phyloP scores from a whole-genome alignment of 2,329 filamentous ascomycete genomes.

The Fusarium torulosum region DNA sequence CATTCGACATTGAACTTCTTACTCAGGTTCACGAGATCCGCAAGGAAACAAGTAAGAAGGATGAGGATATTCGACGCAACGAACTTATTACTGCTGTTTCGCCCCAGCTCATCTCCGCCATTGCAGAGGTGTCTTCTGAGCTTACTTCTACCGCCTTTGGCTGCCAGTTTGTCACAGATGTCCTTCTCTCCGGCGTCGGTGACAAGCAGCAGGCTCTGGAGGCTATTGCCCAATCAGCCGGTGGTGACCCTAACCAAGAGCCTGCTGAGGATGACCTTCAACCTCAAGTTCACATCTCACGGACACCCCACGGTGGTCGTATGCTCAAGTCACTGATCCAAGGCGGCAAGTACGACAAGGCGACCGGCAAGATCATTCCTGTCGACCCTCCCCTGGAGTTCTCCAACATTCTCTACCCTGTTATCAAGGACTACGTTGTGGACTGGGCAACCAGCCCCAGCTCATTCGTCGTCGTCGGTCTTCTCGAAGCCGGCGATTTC shows the following conservation, averaged over 20 bases:
- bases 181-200: conserved; percentile 79
- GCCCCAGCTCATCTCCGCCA: conserved; percentile 78
- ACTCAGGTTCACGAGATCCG: conserved; percentile 84
- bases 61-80: conserved; percentile 77
- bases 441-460: conserved; percentile 89
- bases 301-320: conserved; percentile 75
- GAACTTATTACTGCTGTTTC: conserved; percentile 83
- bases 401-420: conserved; percentile 81
- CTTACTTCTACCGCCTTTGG: conserved; percentile 84
- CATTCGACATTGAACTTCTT: conserved; percentile 76
- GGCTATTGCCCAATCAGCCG: conserved; percentile 75
- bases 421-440: conserved; percentile 80
- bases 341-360: conserved; percentile 86
- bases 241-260: conserved; percentile 63
- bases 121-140: conserved; percentile 74
- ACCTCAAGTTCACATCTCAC: conserved; percentile 67
- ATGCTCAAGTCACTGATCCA: conserved; percentile 93
- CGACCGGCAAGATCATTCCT: conserved; percentile 75
- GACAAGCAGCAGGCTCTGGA: conserved; percentile 81
- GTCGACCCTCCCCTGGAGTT: conserved; percentile 85
- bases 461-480: conserved; percentile 85
- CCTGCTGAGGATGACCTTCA: conserved; percentile 58
- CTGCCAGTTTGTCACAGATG: conserved; percentile 86
- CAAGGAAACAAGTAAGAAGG: conserved; percentile 91
- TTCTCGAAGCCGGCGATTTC: conserved; percentile 82